Evolutionary conservation across 139 green algal species (phyloP), one percentile per base, ranked within the genome.

Genomic region (Chlorella sp.): DNA sequence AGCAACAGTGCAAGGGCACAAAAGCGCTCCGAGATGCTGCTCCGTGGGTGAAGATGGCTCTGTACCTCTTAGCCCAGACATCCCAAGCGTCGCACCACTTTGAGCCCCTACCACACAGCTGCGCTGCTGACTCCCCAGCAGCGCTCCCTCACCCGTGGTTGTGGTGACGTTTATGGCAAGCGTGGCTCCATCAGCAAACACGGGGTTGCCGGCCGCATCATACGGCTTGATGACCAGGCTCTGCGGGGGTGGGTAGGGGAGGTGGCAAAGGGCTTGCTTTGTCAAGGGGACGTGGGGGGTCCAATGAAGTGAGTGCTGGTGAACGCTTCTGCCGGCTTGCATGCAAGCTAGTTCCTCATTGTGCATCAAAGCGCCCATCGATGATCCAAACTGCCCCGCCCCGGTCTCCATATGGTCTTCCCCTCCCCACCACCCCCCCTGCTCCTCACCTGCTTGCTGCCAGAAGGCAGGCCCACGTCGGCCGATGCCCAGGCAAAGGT

Each of bases 181-280:
- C 3, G 30, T 28, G 3, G 83, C 60, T 7, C 60, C 57, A 19
- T 76, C 81, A 22, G n/a, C 37, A 42, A 86, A 86, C 3, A 76
- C 57, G 36, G 57, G 32, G 18, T n/a, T 22, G 57, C 81, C 81
- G 16, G 57, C 81, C 5, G 60, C n/a, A 19, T 60, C 75, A 57
- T 42, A 86, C 3, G 81, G 81, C 81, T 75, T 60, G 11, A 86
- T 42, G 18, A 86, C 81, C 60, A 86, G 81, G 60, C 32, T 48
- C 81, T 86, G 76, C 36, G 16, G 36, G 76, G 69, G 2, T 24
- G 30, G 69, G 73, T 26, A n/a, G 32, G 73, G 24, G 69, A 36
- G 24, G 69, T 34, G 30, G 69, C 26, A 37, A 2, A 37, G 4
- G 69, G n/a, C n/a, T n/a, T 57, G 48, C 48, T 16, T 77, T 34